Evolutionary conservation across 163 green algal genomes (phyloP).

Genomic region (Scenedesmus sp.): DNA sequence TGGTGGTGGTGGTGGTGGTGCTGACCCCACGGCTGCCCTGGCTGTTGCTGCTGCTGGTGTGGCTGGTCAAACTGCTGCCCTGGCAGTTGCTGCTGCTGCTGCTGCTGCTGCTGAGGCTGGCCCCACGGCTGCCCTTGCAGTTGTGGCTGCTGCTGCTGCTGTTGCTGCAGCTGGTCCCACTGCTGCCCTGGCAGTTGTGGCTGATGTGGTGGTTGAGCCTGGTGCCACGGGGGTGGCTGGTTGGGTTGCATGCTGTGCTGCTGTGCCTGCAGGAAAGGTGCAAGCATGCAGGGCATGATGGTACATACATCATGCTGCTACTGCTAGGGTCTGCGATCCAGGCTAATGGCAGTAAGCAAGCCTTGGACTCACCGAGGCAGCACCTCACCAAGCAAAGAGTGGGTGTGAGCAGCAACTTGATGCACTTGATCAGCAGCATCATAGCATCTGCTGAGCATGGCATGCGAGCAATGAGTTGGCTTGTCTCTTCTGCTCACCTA

Average conservation of each 20-base stretch:
- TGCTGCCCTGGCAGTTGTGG: background rate
- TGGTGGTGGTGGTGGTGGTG: background rate
- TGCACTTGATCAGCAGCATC: too few relatives aligned
- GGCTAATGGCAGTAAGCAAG: background rate
- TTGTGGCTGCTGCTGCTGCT: background rate
- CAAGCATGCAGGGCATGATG: background rate
- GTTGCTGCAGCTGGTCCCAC: background rate
- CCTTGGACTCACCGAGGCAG: too few relatives aligned
- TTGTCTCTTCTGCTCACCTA: too few relatives aligned
- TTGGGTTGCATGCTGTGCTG: background rate
- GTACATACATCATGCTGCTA: background rate
- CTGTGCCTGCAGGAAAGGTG: background rate
- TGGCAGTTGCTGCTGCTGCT: background rate
- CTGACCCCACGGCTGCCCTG: background rate
- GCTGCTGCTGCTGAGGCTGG: background rate
- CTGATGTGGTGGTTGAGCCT: background rate
- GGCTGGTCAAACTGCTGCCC: background rate
- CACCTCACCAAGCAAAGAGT: too few relatives aligned
- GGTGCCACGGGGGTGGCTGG: background rate
- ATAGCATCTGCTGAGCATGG: too few relatives aligned
- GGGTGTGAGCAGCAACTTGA: too few relatives aligned
- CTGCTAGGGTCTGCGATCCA: background rate
- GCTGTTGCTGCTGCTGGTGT: background rate
- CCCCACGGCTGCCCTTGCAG: background rate
- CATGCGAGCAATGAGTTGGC: too few relatives aligned